These are phyloP conservation scores for Ailanthus altissimus DNA, from an alignment of 345 rosid genomes.

Conservation along the genomic window DNA sequence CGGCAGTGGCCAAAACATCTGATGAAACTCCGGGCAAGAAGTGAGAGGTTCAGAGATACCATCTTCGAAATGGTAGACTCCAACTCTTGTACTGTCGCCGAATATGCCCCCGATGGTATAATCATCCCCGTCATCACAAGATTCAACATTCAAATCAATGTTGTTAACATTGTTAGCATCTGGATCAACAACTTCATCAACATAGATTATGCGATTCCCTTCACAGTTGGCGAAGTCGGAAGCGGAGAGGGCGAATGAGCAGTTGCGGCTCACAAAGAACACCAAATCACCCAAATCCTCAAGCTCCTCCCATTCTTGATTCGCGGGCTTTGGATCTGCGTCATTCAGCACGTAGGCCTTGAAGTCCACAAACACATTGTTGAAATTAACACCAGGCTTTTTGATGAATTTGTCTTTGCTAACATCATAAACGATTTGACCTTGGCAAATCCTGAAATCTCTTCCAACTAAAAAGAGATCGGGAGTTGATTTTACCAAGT, in stretches of 20 bases:
- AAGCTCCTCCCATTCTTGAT: slow-evolving; percentile 10
- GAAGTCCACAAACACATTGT: background rate
- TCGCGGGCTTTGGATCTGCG: background rate
- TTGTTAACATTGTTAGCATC: background rate
- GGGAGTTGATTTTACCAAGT: slow-evolving; percentile 5
- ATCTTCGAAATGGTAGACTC: slow-evolving; percentile 15
- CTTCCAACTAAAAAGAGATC: slow-evolving; percentile 19
- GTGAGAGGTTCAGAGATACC: background rate
- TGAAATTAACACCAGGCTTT: background rate
- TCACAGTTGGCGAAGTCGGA: slow-evolving; percentile 4
- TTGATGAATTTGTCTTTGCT: background rate
- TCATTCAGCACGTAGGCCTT: background rate
- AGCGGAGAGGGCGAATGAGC: slow-evolving; percentile 19
- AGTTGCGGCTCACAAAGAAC: slow-evolving; percentile 17
- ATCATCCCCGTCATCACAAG: too few relatives aligned
- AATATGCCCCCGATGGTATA: background rate
- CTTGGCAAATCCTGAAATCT: background rate
- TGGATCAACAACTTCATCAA: slow-evolving; percentile 15
- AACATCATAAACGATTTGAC: background rate
- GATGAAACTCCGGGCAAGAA: background rate
- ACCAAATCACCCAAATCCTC: slow-evolving; percentile 8
- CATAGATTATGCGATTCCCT: slow-evolving; percentile 27
- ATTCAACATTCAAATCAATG: background rate
- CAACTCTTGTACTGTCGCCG: background rate
- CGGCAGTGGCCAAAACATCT: slow-evolving; percentile 32